Evolutionary conservation across 1,284 basidiomycete genomes (phyloP), one percentile per base, ranked within the genome.

Genomic region (Tranzscheliella williamsii): DNA sequence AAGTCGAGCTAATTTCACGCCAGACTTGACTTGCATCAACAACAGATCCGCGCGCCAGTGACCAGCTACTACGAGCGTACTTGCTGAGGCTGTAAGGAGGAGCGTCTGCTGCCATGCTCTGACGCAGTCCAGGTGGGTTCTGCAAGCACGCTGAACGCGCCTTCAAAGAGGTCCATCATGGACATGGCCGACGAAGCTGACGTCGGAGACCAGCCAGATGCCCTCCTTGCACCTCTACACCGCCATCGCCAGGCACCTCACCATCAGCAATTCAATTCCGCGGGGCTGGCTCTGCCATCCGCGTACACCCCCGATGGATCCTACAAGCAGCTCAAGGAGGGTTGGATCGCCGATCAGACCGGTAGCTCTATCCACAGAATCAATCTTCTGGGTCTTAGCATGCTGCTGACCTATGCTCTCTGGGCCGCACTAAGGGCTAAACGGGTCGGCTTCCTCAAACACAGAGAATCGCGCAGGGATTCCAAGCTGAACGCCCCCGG

Each of bases 291-390:
- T 29, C 9, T 29, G 27, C 15, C 13, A 33, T 33, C 32, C 13
- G 9, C 34, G 22, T 4, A 21, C 2, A 17, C 18, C 5, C n/a
- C 16, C 21, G 35, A 30, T 1, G 12, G 43, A 4, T 53, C 60
- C 8, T 95, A 95, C 83, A 93, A 91, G 79, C 65, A 82, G 15
- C 85, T 84, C 20, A 96, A 96, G 79, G 89, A 93, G 80, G 86
- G 85, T 0, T 97, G 92, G 72, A 88, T 93, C 36, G 86, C 90
- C 15, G 85, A 86, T 34, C 85, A 84, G 78, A 84, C 83, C 3
- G 93, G 93, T 2, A 88, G 88, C 0, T 85, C 85, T 4, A 81
- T 95, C 9, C 79, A 79, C 2, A 85, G 87, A 70, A 82, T 95
- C 71, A 91, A 92, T 75, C 64, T 84, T 33, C 80, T 94, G 24